Evolutionary conservation across 306 rosid genomes (phyloP), one percentile per base, ranked within the genome.

Genomic region (Lagenaria siceraria): DNA sequence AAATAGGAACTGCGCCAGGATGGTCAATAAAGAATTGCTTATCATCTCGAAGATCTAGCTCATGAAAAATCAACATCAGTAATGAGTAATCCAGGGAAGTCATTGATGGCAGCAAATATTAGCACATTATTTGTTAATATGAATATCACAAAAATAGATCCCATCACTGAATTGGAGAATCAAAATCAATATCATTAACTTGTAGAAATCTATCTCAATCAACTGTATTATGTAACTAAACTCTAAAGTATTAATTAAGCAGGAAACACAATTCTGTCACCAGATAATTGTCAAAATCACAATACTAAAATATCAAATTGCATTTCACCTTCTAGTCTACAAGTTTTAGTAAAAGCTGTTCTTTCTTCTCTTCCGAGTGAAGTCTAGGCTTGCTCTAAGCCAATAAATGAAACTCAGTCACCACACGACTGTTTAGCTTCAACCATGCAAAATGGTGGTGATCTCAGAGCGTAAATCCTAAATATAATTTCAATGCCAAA

Each of bases 1-100:
- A 82, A 77, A 95, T 95, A 18, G 99, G 97, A 72, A 92, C 97
- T 19, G 98, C 97, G 79, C 97, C 97, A 42, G 99, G 99, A 88
- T 95, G 99, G 82, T 92, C 98, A 36, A 89, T 53, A 58, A 92
- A 92, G 84, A 92, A 95, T 78, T 95, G 99, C 84, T 92, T 88
- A 79, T 95, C 99, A 84, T 95, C 97, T 84, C 99, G 96, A 78
- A 95, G 98, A 51, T 95, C 99, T 95, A 90, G 74, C 81, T 86
- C 86, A 78, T 77, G 43, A 82, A 53, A 78, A 78, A 59, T 81
- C 52, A 77, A 84, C 71, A 72, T 42, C 51, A 63, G 43, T 62
- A 24, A 80, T 58, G 62, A 49, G 49, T 31, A 40, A 76, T 15
- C 63, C 25, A 58, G 13, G 63, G 35, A 14, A 48, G 43, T 27